Base-by-base conservation (phyloP, 2,329 filamentous ascomycete genomes). In the Diaporthe batatas region DNA sequence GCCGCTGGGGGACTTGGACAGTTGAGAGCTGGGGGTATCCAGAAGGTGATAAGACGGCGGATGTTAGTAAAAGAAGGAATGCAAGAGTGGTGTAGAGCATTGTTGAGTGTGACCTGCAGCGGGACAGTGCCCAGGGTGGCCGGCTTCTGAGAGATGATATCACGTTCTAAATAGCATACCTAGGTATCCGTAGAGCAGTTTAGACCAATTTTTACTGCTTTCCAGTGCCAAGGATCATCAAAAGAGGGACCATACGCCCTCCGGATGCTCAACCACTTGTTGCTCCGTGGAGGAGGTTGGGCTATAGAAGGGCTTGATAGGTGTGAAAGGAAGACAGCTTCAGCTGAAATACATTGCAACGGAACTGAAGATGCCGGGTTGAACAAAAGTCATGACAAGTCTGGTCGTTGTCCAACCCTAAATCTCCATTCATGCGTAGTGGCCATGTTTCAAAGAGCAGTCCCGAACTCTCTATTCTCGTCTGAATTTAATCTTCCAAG, bases 11-110 rank as follows among this genome's bases (percentile, higher is more conserved):
- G n/a, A 57, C 21, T 36, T 23, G 32, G 21, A 34, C 29, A 3
- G 54, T 57, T 57, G 32, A 57, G 32, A 57, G 11, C 18, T 57
- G 29, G 54, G 54, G 11, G 6, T 57, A 57, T 36, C 54, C 54
- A 36, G 54, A 34, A 32, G 29, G 54, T 36, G 54, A 57, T 4
- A 7, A 2, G 54, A 36, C 29, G 6, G 54, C 21, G 21, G 54
- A 57, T 36, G 18, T 36, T 1, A 57, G 54, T 4, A 10, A 12
- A 36, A 57, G 54, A 57, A 57, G 54, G 34, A 57, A 57, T 36
- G 12, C 32, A 25, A 36, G 29, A 32, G 54, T 57, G 4, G 54
- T 57, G 3, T 57, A 57, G 54, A 5, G 4, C 6, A 18, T 1
- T 36, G 32, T 11, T 14, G 11, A 36, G 32, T 34, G 3, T 0